phyloP scores from a whole-genome alignment of 495 filamentous ascomycete species.

The Lindgomyces ingoldianus region DNA sequence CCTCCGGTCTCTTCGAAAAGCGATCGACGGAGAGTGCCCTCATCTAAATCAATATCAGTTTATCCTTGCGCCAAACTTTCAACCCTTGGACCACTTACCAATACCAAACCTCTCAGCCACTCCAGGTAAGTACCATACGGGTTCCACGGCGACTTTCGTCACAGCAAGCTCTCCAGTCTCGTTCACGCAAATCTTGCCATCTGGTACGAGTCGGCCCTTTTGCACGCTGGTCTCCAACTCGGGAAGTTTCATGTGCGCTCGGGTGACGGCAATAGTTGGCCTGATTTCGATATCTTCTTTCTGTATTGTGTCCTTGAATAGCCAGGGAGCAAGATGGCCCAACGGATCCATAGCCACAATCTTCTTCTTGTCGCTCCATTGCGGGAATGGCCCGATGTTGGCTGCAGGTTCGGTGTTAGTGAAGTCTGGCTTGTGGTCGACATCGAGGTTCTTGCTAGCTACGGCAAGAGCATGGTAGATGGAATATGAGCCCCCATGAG shows the following conservation, averaged over 20 bases:
- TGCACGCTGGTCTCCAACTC: constrained; percentile 88
- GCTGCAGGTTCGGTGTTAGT: constrained; percentile 92
- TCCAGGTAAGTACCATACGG: constrained; percentile 91
- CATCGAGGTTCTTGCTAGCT: constrained; percentile 81
- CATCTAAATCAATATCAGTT: constrained; percentile 55
- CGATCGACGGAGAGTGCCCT: constrained; percentile 78
- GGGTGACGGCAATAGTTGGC: constrained; percentile 92
- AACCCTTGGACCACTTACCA: constrained; percentile 49
- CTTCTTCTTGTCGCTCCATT: constrained; percentile 90
- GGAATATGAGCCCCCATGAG: constrained; percentile 95
- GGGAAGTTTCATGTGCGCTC: constrained; percentile 94
- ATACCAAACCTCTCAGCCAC: constrained; percentile 95
- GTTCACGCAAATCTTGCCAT: constrained; percentile 90
- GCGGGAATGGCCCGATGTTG: constrained; percentile 80
- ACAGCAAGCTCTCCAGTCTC: constrained; percentile 82
- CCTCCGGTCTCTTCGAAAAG: constrained; percentile 96
- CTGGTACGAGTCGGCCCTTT: constrained; percentile 74
- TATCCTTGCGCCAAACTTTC: not conserved
- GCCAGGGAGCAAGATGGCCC: constrained; percentile 84
- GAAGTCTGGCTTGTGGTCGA: constrained; percentile 87
- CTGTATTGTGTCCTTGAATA: constrained; percentile 68
- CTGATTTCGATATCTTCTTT: constrained; percentile 80
- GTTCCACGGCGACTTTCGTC: constrained; percentile 95
- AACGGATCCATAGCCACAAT: constrained; percentile 97
- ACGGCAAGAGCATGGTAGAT: constrained; percentile 95